Base-by-base conservation (phyloP, 495 filamentous ascomycete species). In the Acidomyces sp. region DNA sequence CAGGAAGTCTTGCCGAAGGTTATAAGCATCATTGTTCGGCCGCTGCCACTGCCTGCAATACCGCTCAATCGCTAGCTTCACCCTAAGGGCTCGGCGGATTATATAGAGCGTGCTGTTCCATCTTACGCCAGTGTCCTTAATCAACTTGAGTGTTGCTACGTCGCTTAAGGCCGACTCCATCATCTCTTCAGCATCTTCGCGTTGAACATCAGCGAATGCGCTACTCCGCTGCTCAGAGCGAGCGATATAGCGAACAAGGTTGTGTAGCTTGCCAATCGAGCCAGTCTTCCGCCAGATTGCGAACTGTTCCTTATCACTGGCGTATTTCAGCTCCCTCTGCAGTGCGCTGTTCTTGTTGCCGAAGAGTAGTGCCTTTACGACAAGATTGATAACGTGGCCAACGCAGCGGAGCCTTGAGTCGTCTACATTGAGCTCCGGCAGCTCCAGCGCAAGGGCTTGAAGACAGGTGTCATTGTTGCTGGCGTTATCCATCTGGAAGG, bases 181-280 rank as follows among this genome's bases (percentile, higher is more conserved):
- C 25, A 35, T 16, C 22, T 44, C 7, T n/a, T 36, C 19, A 25
- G 40, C 28, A 23, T 23, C 29, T 19, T 43, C 40, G 20, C 16
- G 3, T 20, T 45, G 35, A 13, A 13, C 18, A 11, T 13, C 13
- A 19, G 26, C 39, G 35, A 45, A 45, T 4, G 18, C 15, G 11
- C 15, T n/a, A 4, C 6, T 12, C 5, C 34, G 32, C 25, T 45
- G 39, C 11, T 15, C 19, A 27, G 38, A 27, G 25, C 32, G 32
- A 18, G n/a, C 19, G 12, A 38, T 30, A 28, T 45, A 36, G 32
- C 37, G 24, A 21, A 37, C 21, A 20, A 45, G 9, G 34, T 45
- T 45, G 34, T 45, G 42, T 28, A 45, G 34, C 37, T 45, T 45
- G 33, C 42, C 35, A 39, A 45, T 45, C 28, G 42, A 15, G 24